Evolutionary conservation across 768 basidiomycete species (phyloP).

Genomic region (Collybia sordida): DNA sequence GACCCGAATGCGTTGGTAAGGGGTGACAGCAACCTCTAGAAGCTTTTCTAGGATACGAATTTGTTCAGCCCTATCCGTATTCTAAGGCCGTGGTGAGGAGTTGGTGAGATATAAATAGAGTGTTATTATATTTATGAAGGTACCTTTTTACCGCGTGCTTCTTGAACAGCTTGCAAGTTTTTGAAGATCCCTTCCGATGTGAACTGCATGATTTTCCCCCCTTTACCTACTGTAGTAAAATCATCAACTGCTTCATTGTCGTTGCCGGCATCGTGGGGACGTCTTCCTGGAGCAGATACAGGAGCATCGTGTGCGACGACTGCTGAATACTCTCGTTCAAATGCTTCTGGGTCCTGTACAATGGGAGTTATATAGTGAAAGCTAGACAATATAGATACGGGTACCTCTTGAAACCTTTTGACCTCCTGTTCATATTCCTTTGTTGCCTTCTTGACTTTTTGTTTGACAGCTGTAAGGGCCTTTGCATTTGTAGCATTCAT

Average conservation of each 20-base stretch:
- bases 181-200: slow-evolving; percentile 90
- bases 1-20: slow-evolving; percentile 93
- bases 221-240: slow-evolving; percentile 90
- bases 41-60: slow-evolving; percentile 88
- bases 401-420: slow-evolving; percentile 75
- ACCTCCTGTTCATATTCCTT: slow-evolving; percentile 89
- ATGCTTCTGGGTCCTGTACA: slow-evolving; percentile 81
- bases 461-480: slow-evolving; percentile 96
- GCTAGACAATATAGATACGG: background rate
- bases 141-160: slow-evolving; percentile 96
- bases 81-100: slow-evolving; percentile 44
- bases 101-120: background rate
- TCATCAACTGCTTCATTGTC: slow-evolving; percentile 59
- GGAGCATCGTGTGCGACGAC: slow-evolving; percentile 45
- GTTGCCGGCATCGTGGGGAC: slow-evolving; percentile 29
- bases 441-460: slow-evolving; percentile 88
- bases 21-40: slow-evolving; percentile 78
- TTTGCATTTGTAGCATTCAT: slow-evolving; percentile 94
- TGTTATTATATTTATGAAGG: slow-evolving; percentile 11
- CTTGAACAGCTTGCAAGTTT: slow-evolving; percentile 86
- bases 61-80: slow-evolving; percentile 95
- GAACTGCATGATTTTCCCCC: slow-evolving; percentile 80
- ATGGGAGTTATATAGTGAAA: background rate
- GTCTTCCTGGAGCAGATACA: slow-evolving; percentile 33
- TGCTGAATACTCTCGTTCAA: slow-evolving; percentile 72